Percentiles rank a stretch among this genome's conserved stretches.
Evolutionary conservation across 768 basidiomycete species (phyloP).

Genomic region (Sporobolomyces phaffii): DNA sequence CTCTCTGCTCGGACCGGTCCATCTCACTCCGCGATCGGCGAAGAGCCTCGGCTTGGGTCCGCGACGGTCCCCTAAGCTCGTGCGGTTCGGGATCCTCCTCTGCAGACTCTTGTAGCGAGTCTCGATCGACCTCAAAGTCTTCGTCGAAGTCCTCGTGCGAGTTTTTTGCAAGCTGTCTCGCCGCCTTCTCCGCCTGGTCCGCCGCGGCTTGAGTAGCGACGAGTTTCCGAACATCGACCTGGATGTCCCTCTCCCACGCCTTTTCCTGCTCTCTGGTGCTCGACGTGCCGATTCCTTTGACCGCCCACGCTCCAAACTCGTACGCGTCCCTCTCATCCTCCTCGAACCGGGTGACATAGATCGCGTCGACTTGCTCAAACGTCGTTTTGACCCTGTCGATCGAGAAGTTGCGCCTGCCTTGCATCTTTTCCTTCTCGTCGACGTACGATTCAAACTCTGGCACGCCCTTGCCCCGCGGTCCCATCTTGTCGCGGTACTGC

Average conservation of each 20-base stretch:
- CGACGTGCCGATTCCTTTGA: constrained; percentile 35
- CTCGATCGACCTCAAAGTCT: not conserved
- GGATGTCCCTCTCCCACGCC: constrained; percentile 1
- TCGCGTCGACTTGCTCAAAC: constrained; percentile 72
- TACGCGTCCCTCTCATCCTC: constrained; percentile 34
- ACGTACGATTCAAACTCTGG: constrained; percentile 40
- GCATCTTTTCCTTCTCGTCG: constrained; percentile 9
- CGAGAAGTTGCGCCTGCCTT: constrained; percentile 50
- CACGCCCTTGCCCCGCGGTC: constrained; percentile 42
- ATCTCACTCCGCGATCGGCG: not conserved
- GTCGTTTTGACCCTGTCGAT: constrained; percentile 73
- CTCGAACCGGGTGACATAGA: constrained; percentile 29
- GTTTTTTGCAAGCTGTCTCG: too few species aligned
- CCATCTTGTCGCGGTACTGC: constrained; percentile 39
- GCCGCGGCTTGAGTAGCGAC: not conserved
- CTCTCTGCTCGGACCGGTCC: constrained; percentile 4
- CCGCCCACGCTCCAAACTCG: constrained; percentile 40
- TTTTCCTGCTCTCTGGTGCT: constrained; percentile 29
- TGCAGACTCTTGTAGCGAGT: constrained; percentile 2
- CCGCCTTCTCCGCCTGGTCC: not conserved
- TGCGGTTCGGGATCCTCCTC: constrained; percentile 1
- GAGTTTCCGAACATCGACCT: constrained; percentile 4
- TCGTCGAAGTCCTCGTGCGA: not conserved
- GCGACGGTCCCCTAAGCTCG: not conserved
- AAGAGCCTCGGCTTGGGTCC: constrained; percentile 13